Evolutionary conservation across 1,284 basidiomycete genomes (phyloP), one percentile per base, ranked within the genome.

Genomic region (Ustilago tritici): DNA sequence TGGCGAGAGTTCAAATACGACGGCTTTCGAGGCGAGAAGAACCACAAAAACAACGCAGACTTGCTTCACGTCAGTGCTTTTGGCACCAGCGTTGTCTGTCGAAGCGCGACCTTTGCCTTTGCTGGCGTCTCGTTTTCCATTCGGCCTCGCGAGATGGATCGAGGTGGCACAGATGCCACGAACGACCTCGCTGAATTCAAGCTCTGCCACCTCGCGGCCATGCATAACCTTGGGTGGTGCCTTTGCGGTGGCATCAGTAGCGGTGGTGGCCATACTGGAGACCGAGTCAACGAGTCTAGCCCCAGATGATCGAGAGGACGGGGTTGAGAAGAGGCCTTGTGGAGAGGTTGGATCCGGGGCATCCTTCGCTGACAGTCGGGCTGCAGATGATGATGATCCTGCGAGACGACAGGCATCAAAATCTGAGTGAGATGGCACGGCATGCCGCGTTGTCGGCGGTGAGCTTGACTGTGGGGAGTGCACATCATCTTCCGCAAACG

Each of bases 161-260:
- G 79, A 67, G 11, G 71, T 61, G 14, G 78, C 76, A 36, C 70
- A 67, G 38, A 84, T 58, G 8, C 78, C 78, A 23, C 74, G 71
- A 4, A 84, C 81, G 2, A 67, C 64, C 50, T 82, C 76, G 50
- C 76, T 71, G 58, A 84, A 84, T 49, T 84, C 82, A 34, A 84
- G 78, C 52, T 84, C 81, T 8, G 78, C 76, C 12, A 84, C 81
- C 52, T 78, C 74, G 9, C 77, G 61, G 0, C 79, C 79, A 38
- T 46, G 70, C 28, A 73, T 9, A 14, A 65, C 61, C 43, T 62
- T 61, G 5, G 58, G 54, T 7, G 28, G 54, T 36, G 53, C 53
- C 28, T 65, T 72, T 4, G 62, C 56, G 8, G 73, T 71, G 14
- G 68, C 65, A 31, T 64, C 49, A 2, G 70, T 73, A 9, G 65